Base-by-base conservation (phyloP, 306 rosid species). In the Mucuna pruriens region DNA sequence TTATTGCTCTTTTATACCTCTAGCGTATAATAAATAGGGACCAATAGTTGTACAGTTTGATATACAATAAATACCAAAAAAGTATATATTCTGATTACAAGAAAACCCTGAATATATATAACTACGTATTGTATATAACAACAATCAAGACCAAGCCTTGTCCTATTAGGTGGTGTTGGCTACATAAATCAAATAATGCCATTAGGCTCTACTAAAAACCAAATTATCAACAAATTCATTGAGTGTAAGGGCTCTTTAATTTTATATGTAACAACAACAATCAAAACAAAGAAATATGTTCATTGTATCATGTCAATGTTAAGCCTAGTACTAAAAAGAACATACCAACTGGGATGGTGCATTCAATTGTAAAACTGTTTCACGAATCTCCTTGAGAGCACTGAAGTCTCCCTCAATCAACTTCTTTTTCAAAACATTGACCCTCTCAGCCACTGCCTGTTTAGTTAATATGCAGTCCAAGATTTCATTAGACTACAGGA, bases 321-420 rank as follows among this genome's bases (percentile, higher is more conserved):
- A 67, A 65, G 49, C 9, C 83, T 39, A 58, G 58, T 22, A 76
- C 71, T 31, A 86, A 65, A 73, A 67, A 57, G 69, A 55, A 57
- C 86, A 63, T 91, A 95, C 98, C 96, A 95, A 76, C 74, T 75
- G 84, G 81, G 91, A 66, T 75, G 97, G 92, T 61, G 98, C 96
- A 79, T 85, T 84, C 84, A 95, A 64, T 85, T 93, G 90, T 75
- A 93, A 79, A 84, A 95, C 93, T 54, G 98, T 90, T 79, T 88
- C 80, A 9, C 99, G 97, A 85, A 95, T 95, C 83, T 91, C 92
- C 89, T 78, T 66, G 70, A 95, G 97, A 16, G 82, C 85, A 80
- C 84, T 82, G 79, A 88, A 91, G 48, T 95, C 92, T 79, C 85
- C 97, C 39, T 83, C 83, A 31, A 76, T 88, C 76, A 95, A 79